Conservation (phyloP, 768 basidiomycete genomes). For the Macrolepiota fuliginosa region DNA sequence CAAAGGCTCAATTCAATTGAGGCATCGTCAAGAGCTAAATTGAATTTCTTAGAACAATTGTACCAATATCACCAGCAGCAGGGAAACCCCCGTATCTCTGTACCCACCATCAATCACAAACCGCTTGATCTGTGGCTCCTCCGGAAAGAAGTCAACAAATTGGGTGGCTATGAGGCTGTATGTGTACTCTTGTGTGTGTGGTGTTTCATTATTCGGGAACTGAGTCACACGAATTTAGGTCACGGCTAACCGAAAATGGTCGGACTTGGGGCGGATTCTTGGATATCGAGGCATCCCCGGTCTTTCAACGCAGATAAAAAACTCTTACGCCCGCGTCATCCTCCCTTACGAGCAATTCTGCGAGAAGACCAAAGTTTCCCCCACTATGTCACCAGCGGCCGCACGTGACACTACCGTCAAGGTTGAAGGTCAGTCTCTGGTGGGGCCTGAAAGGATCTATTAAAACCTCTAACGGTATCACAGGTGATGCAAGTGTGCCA, state of each 20-base stretch:
- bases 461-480: conserved; percentile 27
- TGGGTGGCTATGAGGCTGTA: conserved; percentile 88
- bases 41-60: conserved; percentile 96
- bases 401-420: conserved; percentile 48
- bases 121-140: conserved; percentile 92
- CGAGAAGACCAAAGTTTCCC: conserved; percentile 68
- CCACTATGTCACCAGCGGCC: conserved; percentile 41
- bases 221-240: conserved; percentile 49
- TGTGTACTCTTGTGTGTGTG: conserved; percentile 23
- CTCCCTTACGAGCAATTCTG: conserved; percentile 95
- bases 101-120: conserved; percentile 92
- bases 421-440: conserved; percentile 38
- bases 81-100: conserved; percentile 85
- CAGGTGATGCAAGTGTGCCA: conserved; percentile 53
- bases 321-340: conserved; percentile 87
- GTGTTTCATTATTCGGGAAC: conserved; percentile 19
- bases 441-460: conserved; percentile 39
- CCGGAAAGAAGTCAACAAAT: conserved; percentile 85
- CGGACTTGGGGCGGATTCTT: conserved; percentile 75
- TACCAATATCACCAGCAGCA: conserved; percentile 97
- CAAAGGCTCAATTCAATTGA: conserved; percentile 96
- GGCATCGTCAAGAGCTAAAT: conserved; percentile 92
- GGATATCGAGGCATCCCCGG: conserved; percentile 84
- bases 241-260: conserved; percentile 83
- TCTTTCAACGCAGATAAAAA: conserved; percentile 84